Percentiles rank a stretch among this genome's conserved stretches.
phyloP scores from a whole-genome alignment of 2,329 filamentous ascomycete species.

The Fusarium tuaranense region DNA sequence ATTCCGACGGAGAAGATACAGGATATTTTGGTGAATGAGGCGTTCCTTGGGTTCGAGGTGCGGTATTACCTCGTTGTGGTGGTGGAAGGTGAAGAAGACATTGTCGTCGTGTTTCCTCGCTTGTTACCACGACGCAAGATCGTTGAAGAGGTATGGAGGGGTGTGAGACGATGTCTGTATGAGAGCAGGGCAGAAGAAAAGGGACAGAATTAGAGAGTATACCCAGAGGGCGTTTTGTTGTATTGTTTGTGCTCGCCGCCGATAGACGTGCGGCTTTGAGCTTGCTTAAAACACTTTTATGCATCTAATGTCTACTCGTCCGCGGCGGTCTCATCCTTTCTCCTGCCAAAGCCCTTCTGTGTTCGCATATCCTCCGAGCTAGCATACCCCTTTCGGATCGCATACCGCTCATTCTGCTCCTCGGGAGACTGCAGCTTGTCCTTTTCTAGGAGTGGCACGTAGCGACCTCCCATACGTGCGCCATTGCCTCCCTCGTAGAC shows the following conservation, averaged over 20 bases:
- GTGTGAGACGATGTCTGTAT: slow-evolving; percentile 84
- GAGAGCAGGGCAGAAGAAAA: slow-evolving; percentile 56
- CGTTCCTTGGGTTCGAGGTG: slow-evolving; percentile 92
- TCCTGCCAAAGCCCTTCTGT: slow-evolving; percentile 48
- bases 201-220: slow-evolving; percentile 27
- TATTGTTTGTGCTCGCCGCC: slow-evolving; percentile 6
- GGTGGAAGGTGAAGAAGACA: slow-evolving; percentile 86
- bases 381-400: slow-evolving; percentile 69
- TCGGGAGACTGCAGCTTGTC: slow-evolving; percentile 61
- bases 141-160: slow-evolving; percentile 91
- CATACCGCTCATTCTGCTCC: slow-evolving; percentile 71
- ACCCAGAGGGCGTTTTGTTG: slow-evolving; percentile 9
- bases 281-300: slow-evolving; percentile 14
- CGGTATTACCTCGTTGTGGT: slow-evolving; percentile 90
- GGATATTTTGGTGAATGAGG: slow-evolving; percentile 95
- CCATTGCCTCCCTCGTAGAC: slow-evolving; percentile 69
- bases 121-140: slow-evolving; percentile 80
- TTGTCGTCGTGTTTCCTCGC: slow-evolving; percentile 94
- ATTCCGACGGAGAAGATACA: slow-evolving; percentile 94
- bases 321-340: slow-evolving; percentile 40
- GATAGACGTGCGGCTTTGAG: slow-evolving; percentile 2
- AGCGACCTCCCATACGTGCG: slow-evolving; percentile 63
- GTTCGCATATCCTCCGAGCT: slow-evolving; percentile 62
- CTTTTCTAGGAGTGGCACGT: slow-evolving; percentile 67
- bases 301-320: slow-evolving; percentile 36